Conservation (phyloP, 768 basidiomycete species). For the Lactarius tabidus region DNA sequence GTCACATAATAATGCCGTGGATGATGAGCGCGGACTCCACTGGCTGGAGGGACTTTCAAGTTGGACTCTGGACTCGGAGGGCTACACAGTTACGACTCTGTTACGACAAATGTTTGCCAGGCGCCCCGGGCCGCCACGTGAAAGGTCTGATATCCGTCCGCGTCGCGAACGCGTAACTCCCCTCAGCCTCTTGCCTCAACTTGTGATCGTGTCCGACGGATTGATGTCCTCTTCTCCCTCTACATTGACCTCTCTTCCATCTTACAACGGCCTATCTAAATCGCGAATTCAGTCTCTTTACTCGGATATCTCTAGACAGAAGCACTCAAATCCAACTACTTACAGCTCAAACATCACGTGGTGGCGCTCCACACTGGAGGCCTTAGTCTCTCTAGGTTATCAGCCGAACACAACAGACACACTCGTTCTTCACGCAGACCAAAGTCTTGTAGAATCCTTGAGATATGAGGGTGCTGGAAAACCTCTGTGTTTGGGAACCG, state of each 20-base stretch:
- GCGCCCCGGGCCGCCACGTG: background rate
- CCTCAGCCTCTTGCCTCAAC: background rate
- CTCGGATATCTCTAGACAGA: conserved; percentile 82
- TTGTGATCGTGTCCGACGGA: background rate
- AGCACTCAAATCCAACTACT: conserved; percentile 76
- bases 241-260: conserved; percentile 35
- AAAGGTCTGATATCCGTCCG: background rate
- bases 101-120: no score
- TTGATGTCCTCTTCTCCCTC: background rate
- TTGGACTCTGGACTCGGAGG: no score
- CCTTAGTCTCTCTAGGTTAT: conserved; percentile 54
- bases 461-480: conserved; percentile 69
- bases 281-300: conserved; percentile 75
- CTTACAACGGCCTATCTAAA: conserved; percentile 46
- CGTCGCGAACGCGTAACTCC: background rate
- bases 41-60: no score
- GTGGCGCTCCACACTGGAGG: conserved; percentile 75
- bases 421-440: conserved; percentile 56
- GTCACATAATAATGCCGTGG: no score
- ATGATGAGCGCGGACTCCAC: no score
- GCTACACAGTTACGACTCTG: no score
- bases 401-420: conserved; percentile 44
- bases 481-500: conserved; percentile 65
- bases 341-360: conserved; percentile 80
- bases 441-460: conserved; percentile 51